Evolutionary conservation across 2,329 filamentous ascomycete genomes (phyloP).

Genomic region (Phialocephala sp.): DNA sequence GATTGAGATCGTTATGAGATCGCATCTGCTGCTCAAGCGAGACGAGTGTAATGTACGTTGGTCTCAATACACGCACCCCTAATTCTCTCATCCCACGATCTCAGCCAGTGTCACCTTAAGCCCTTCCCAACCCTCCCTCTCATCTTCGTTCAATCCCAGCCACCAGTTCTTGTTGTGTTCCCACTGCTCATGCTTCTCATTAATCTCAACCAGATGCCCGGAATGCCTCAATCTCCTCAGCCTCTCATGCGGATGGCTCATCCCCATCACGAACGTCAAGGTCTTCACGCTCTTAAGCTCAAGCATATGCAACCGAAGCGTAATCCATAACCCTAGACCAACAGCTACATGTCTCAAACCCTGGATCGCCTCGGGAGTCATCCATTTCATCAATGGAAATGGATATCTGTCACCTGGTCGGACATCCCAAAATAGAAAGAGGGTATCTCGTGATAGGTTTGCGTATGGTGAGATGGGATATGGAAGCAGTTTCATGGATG

Average conservation of each 20-base stretch:
- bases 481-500: constrained; percentile 2
- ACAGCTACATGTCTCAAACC: not conserved
- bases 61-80: not conserved
- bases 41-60: no score
- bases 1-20: no score
- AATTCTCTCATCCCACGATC: not conserved
- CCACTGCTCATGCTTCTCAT: constrained; percentile 2
- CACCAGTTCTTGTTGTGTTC: constrained; percentile 3
- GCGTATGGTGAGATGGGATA: constrained; percentile 9
- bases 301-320: not conserved
- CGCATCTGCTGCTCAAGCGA: no score
- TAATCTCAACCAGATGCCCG: not conserved
- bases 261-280: constrained; percentile 5
- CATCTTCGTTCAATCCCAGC: not conserved
- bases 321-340: not conserved
- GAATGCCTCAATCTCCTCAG: not conserved
- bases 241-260: constrained; percentile 5
- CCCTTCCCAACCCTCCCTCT: not conserved
- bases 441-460: not conserved
- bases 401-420: not conserved
- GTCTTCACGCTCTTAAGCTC: not conserved
- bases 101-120: not conserved
- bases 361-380: not conserved
- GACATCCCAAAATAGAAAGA: constrained; percentile 1
- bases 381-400: not conserved